Percentiles rank a stretch among this genome's conserved stretches.
phyloP scores from a whole-genome alignment of 2,329 filamentous ascomycete genomes.

The Penicillium vulpinum region DNA sequence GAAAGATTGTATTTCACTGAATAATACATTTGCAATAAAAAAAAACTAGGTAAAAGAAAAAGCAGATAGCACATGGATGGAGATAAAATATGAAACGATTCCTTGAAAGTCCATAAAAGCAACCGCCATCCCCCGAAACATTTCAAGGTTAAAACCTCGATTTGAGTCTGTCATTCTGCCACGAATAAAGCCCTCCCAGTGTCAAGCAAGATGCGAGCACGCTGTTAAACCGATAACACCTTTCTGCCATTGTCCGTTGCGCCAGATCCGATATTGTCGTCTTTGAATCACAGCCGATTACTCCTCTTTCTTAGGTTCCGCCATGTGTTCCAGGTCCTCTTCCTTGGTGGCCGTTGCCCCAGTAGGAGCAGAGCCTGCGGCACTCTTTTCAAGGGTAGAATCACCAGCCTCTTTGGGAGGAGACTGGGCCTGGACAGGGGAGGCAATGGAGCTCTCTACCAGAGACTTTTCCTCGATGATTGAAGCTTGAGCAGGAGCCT shows the following conservation, averaged over 20 bases:
- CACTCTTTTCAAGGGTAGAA: conserved; percentile 11
- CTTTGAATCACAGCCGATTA: conserved; percentile 22
- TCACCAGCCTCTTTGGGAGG: conserved; percentile 23
- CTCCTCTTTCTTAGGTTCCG: conserved; percentile 36
- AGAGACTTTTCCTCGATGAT: conserved; percentile 20
- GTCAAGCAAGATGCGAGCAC: conserved; percentile 21
- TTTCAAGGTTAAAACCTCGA: conserved; percentile 2
- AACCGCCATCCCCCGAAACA: not conserved
- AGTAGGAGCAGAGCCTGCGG: conserved; percentile 6
- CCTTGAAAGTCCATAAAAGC: conserved; percentile 7
- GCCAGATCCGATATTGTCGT: conserved; percentile 34
- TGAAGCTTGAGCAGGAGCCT: conserved; percentile 17
- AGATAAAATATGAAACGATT: conserved; percentile 6
- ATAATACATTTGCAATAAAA: conserved; percentile 11
- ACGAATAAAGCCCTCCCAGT: conserved; percentile 10
- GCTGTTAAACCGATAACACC: conserved; percentile 37
- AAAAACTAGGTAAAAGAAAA: conserved; percentile 4
- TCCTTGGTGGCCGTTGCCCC: conserved; percentile 16
- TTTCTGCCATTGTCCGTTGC: conserved; percentile 38
- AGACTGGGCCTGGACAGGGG: conserved; percentile 19
- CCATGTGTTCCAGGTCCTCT: conserved; percentile 10
- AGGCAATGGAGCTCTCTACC: conserved; percentile 18
- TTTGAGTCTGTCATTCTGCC: conserved; percentile 7
- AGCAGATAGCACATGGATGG: conserved; percentile 2
- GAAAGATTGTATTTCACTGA: not conserved